phyloP scores from a whole-genome alignment of 208 protist species.

The Wallacemonas sp. region DNA sequence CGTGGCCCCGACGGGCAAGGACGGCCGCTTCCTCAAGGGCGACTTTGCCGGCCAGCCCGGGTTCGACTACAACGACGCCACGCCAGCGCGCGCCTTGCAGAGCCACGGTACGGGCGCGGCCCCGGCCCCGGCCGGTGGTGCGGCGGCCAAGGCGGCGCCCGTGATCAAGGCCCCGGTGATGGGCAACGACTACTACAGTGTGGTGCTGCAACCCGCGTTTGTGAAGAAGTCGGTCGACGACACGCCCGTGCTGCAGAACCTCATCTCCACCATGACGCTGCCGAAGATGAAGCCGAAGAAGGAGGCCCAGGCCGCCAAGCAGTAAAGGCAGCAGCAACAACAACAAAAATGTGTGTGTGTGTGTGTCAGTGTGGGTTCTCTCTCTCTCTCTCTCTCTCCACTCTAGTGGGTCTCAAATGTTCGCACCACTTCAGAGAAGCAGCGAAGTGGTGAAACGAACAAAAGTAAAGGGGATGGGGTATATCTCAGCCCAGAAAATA shows the following conservation, averaged over 20 bases:
- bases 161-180: conserved; percentile 9
- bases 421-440: too few species aligned
- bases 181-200: conserved; percentile 50
- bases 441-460: too few species aligned
- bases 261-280: conserved; percentile 66
- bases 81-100: conserved; percentile 19
- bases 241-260: conserved; percentile 55
- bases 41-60: conserved; percentile 78
- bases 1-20: conserved; percentile 69
- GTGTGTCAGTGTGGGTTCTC: not conserved
- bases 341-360: not conserved
- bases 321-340: not conserved
- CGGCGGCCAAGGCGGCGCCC: conserved; percentile 16
- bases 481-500: too few species aligned
- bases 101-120: not conserved
- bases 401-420: too few species aligned
- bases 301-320: conserved; percentile 15
- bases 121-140: not conserved
- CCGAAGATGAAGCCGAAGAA: conserved; percentile 57
- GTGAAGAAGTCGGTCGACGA: conserved; percentile 75
- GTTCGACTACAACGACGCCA: conserved; percentile 77
- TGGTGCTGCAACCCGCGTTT: conserved; percentile 46
- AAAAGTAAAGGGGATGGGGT: too few species aligned
- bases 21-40: conserved; percentile 74
- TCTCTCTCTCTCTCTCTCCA: too few species aligned